Evolutionary conservation across 805 yeast species (phyloP), one percentile per base, ranked within the genome.

Genomic region (Scheffersomyces stipitis): DNA sequence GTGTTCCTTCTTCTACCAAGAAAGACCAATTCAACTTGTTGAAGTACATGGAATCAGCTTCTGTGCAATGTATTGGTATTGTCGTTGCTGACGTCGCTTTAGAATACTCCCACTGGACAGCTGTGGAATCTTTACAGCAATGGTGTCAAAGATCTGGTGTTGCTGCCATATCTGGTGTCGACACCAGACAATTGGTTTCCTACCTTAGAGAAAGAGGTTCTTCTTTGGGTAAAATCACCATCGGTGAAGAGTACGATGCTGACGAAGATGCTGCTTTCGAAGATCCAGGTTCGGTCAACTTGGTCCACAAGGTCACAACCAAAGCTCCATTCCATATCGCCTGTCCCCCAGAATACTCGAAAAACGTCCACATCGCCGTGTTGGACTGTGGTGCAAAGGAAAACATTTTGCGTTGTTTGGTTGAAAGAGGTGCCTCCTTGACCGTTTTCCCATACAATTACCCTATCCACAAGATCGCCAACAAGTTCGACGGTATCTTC

Each of bases 91-190:
- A 93, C 58, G 96, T 80, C 37, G 98, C 99, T 15, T 77, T 90
- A 75, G 78, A 89, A 60, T 88, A 91, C 66, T 87, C 96, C n/a
- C 99, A 93, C 64, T 93, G 99, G 99, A 90, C 98, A 26, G 99
- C 99, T 3, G 96, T 93, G 23, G 98, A 93, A 70, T 83, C 95
- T 14, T 75, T 93, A 40, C 85, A 87, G 42, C 86, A 86, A 52
- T 93, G 98, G 99, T 93, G 99, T 71, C 80, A 86, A 66, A 82
- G 96, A 59, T 95, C 89, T 52, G 96, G 96, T 29, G 93, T 95
- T 38, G 95, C 98, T 38, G 75, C 96, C 31, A 85, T 93, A 53
- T 80, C 96, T 29, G 99, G 97, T 44, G 96, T 93, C 31, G 99
- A 93, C 64, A 93, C 99, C 47, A 86, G 99, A 72, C 86, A 90